Conservation (phyloP, 129 eudicot genomes). For the Arctium lappa region DNA sequence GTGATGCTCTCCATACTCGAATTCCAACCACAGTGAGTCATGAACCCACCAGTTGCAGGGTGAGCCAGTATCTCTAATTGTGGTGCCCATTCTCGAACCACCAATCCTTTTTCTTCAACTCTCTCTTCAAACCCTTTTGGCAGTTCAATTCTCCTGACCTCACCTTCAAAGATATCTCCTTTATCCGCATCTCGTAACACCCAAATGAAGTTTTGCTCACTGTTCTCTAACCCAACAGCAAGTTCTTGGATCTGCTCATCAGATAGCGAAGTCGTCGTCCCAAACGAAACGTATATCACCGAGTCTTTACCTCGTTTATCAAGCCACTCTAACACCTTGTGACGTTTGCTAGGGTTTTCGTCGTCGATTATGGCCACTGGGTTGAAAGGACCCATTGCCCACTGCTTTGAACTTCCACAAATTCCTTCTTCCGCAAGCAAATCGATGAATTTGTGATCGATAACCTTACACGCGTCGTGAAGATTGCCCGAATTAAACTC, state of each 20-base stretch:
- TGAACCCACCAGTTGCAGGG: conserved; percentile 9
- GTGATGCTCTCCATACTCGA: conserved; percentile 34
- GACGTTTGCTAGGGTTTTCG: neutral
- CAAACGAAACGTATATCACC: conserved; percentile 33
- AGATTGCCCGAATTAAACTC: conserved; percentile 27
- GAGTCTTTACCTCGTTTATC: conserved; percentile 25
- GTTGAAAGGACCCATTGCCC: conserved; percentile 34
- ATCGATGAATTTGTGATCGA: conserved; percentile 30
- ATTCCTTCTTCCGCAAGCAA: conserved; percentile 12
- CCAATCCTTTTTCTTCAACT: conserved; percentile 2
- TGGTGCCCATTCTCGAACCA: conserved; percentile 25
- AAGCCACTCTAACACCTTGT: conserved; percentile 30
- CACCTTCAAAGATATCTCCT: conserved; percentile 6
- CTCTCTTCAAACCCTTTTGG: conserved; percentile 22
- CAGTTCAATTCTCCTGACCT: neutral
- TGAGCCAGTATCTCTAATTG: conserved; percentile 27
- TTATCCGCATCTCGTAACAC: conserved; percentile 29
- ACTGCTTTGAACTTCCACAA: conserved; percentile 12
- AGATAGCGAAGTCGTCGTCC: conserved; percentile 24
- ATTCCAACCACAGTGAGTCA: conserved; percentile 44
- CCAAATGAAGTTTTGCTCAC: conserved; percentile 32
- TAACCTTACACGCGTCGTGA: conserved; percentile 20
- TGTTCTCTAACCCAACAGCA: conserved; percentile 29
- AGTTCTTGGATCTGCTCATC: conserved; percentile 32
- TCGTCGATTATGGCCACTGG: neutral